A percentile compares a stretch with the other conserved stretches of the same genome.
These are phyloP conservation scores for Dispira simplex DNA, from an alignment of 192 early-diverging fungal species.

Conservation along the genomic window DNA sequence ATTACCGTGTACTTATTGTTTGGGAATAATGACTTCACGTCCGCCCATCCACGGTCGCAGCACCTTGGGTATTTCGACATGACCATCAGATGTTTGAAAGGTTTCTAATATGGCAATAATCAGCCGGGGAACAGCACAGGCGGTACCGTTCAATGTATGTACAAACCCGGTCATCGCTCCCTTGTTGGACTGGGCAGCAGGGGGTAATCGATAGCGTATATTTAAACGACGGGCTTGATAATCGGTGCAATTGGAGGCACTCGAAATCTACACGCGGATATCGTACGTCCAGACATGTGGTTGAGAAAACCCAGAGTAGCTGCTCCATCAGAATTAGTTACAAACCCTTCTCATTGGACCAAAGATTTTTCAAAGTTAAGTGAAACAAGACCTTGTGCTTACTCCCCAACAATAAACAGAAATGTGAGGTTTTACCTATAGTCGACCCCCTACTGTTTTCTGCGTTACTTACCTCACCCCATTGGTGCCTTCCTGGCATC, in stretches of 20 bases:
- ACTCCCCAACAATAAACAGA: no score
- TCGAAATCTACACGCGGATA: constrained; percentile 43
- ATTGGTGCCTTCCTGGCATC: constrained; percentile 78
- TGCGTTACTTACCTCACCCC: constrained; percentile 47
- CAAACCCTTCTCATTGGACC: no score
- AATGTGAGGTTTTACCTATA: no score
- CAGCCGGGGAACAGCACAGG: constrained; percentile 75
- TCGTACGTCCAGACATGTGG: not conserved
- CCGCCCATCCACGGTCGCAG: constrained; percentile 60
- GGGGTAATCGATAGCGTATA: constrained; percentile 40
- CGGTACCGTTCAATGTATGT: constrained; percentile 88
- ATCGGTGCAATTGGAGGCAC: constrained; percentile 85
- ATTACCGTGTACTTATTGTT: no score
- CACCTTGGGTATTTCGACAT: constrained; percentile 47
- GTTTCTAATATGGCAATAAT: constrained; percentile 79
- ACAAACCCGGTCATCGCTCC: constrained; percentile 44
- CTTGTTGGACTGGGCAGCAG: constrained; percentile 12
- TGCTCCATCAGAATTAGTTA: no score
- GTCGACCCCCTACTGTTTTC: no score
- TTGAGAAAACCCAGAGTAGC: not conserved
- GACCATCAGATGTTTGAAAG: constrained; percentile 55
- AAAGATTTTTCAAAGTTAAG: no score
- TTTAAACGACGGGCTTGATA: constrained; percentile 78
- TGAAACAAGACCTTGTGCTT: no score
- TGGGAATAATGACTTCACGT: not conserved